Conservation (phyloP, 495 filamentous ascomycete species). For the Aspergillus homomorphus region DNA sequence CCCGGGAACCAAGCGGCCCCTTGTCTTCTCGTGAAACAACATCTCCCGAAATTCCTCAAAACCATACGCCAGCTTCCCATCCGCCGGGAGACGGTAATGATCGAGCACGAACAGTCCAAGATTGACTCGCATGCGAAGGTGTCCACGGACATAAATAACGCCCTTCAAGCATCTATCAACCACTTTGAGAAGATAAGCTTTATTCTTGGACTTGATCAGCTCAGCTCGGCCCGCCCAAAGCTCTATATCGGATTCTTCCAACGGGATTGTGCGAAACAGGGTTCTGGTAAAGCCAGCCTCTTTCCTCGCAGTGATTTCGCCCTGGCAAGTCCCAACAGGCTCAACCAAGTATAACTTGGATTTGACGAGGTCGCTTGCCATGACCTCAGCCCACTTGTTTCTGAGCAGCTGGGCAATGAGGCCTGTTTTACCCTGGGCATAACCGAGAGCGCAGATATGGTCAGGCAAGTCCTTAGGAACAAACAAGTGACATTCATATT, state of each 20-base stretch:
- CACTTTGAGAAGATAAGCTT: constrained; percentile 22
- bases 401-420: constrained; percentile 36
- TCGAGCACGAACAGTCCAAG: constrained; percentile 54
- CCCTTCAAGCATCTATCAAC: constrained; percentile 29
- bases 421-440: constrained; percentile 24
- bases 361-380: constrained; percentile 29
- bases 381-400: constrained; percentile 30
- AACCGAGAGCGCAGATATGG: constrained; percentile 24
- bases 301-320: constrained; percentile 17
- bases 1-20: constrained; percentile 38
- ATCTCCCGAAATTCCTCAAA: constrained; percentile 52
- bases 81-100: constrained; percentile 37
- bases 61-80: constrained; percentile 31
- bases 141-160: constrained; percentile 34
- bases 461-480: constrained; percentile 32
- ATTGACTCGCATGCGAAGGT: constrained; percentile 53
- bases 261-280: constrained; percentile 8
- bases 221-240: constrained; percentile 14
- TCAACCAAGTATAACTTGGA: constrained; percentile 40
- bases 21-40: constrained; percentile 36
- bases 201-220: constrained; percentile 26
- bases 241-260: constrained; percentile 5
- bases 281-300: constrained; percentile 16
- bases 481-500: constrained; percentile 28
- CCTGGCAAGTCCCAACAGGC: constrained; percentile 28